Evolutionary conservation across 225 moss, liverwort and hornwort genomes (phyloP), one percentile per base, ranked within the genome.

Genomic region (Marchantia polymorpha): DNA sequence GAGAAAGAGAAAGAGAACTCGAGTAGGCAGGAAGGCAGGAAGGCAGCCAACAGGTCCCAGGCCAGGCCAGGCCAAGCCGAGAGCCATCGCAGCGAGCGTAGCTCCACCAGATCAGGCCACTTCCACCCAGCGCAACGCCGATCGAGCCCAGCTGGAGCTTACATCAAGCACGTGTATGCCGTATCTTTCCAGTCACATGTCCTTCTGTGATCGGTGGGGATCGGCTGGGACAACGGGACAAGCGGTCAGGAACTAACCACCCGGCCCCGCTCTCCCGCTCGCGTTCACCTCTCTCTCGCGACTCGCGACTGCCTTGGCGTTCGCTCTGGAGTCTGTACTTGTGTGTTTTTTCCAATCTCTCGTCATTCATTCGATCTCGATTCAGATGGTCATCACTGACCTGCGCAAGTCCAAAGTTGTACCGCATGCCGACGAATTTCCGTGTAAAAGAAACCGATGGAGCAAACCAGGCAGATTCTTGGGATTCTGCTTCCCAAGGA

Each of bases 101-200:
- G 58, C 58, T 59, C 7, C 16, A 15, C 58, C 20, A 14, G 8
- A 8, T 15, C 7, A 7, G 7, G 15, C 20, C 58, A 7, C 16
- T 59, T 59, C 15, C 8, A 59, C 58, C 58, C 58, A 59, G 58
- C 58, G 58, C 58, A 59, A 59, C 58, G 20, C 15, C 13, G 58
- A 15, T 59, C 58, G 15, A 59, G 20, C 58, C 58, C 58, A 59
- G 58, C 58, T 59, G 58, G 15, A 59, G 58, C 58, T 59, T 59
- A 59, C 20, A n/a, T 59, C 58, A 59, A 59, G 58, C 58, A 59
- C 58, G 58, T 59, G 58, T 59, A 59, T 59, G 58, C 58, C 58
- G 58, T 7, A 59, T 14, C 20, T 20, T 59, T 59, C 13, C 15
- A 20, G 15, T 59, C 58, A 14, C 20, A 7, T 59, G 7, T 15